phyloP scores from a whole-genome alignment of 2,329 filamentous ascomycete species.

The Talaromyces sp. region DNA sequence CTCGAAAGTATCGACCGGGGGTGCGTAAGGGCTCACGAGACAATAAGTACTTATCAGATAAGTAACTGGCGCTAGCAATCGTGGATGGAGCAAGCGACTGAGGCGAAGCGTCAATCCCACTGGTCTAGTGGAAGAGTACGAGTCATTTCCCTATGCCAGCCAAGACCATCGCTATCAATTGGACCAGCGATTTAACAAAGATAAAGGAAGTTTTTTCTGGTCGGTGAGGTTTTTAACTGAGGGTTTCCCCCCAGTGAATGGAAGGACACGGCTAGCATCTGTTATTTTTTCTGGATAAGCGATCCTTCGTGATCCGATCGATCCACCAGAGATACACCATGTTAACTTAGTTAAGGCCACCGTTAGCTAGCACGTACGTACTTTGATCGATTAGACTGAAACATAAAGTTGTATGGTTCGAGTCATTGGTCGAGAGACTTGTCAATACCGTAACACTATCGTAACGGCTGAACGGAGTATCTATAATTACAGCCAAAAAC shows the following conservation, averaged over 20 bases:
- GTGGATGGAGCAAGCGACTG: not conserved
- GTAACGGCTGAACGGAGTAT: not conserved
- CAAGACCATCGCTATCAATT: not conserved
- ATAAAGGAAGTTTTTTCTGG: not conserved
- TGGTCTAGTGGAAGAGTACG: not conserved
- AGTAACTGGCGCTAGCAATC: constrained; percentile 3
- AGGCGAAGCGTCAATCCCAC: not conserved
- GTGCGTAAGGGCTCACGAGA: not conserved
- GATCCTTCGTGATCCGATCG: not conserved
- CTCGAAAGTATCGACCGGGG: not conserved
- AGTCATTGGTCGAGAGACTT: not conserved
- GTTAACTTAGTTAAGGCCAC: no score
- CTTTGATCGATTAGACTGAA: not conserved
- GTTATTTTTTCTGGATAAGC: not conserved
- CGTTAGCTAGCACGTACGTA: no score
- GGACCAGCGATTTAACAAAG: not conserved
- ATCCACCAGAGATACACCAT: not conserved
- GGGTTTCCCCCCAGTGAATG: not conserved
- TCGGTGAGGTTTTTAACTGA: not conserved
- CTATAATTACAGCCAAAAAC: not conserved
- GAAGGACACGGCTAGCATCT: not conserved
- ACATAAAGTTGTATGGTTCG: not conserved
- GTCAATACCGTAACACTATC: not conserved
- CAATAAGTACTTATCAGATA: constrained; percentile 5
- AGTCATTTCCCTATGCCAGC: constrained; percentile 3